These are phyloP conservation scores for Suhomyces xylopsoci DNA, from an alignment of 805 yeast genomes.

Conservation along the genomic window DNA sequence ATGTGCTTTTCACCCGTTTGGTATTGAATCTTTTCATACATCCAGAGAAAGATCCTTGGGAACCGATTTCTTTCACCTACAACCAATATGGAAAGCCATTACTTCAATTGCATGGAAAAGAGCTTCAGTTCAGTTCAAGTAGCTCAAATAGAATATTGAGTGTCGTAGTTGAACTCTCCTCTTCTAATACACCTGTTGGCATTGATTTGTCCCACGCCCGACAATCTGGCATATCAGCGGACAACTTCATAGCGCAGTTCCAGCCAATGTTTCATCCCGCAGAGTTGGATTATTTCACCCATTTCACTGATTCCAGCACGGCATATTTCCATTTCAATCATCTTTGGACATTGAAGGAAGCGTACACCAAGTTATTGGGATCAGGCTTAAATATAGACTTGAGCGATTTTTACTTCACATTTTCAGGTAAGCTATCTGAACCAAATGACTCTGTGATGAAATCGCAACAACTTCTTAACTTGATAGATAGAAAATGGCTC, in stretches of 20 bases:
- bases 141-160: conserved; percentile 53
- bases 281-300: not conserved
- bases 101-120: conserved; percentile 12
- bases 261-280: conserved; percentile 3
- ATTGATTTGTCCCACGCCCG: conserved; percentile 38
- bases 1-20: conserved; percentile 43
- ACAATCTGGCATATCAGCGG: conserved; percentile 22
- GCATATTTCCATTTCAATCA: conserved; percentile 46
- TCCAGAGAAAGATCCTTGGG: conserved; percentile 16
- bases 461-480: not conserved
- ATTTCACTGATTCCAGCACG: conserved; percentile 23
- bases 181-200: conserved; percentile 25
- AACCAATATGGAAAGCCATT: conserved; percentile 61
- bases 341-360: conserved; percentile 79
- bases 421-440: not conserved
- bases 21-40: conserved; percentile 35
- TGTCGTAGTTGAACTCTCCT: conserved; percentile 37
- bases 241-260: conserved; percentile 34
- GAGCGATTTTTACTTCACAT: conserved; percentile 5
- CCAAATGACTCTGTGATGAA: not conserved
- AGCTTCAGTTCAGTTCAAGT: conserved; percentile 53
- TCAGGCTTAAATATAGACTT: conserved; percentile 42
- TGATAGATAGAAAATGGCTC: conserved; percentile 2
- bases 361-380: conserved; percentile 66
- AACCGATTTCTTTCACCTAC: conserved; percentile 22